Evolutionary conservation across 2,329 filamentous ascomycete species (phyloP).

Genomic region (Myriosclerotinia duriaeana): DNA sequence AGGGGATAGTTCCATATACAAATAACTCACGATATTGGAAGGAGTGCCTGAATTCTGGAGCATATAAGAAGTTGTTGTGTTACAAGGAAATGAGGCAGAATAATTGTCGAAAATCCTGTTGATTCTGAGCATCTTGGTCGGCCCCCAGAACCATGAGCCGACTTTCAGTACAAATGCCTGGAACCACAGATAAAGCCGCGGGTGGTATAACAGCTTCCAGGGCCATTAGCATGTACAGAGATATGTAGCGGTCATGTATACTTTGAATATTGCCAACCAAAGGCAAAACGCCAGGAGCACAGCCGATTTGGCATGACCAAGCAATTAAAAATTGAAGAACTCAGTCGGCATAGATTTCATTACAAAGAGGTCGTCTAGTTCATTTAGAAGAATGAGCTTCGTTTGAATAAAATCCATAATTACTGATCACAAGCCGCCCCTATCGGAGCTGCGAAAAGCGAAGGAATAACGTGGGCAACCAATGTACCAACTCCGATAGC

Average conservation of each 20-base stretch:
- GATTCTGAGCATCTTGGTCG: too few relatives aligned
- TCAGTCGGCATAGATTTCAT: constrained; percentile 21
- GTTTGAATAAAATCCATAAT: constrained; percentile 26
- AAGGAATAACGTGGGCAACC: constrained; percentile 25
- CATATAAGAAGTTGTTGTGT: too few relatives aligned
- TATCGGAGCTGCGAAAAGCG: constrained; percentile 21
- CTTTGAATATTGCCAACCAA: background rate
- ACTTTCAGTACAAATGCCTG: background rate
- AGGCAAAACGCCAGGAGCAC: too few relatives aligned
- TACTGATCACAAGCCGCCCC: constrained; percentile 25
- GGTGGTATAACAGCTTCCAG: constrained; percentile 12
- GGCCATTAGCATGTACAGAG: constrained; percentile 3
- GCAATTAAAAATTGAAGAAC: constrained; percentile 22
- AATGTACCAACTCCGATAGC: constrained; percentile 26
- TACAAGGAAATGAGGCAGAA: too few relatives aligned
- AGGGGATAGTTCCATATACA: too few relatives aligned
- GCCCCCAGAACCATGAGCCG: too few relatives aligned
- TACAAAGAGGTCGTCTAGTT: constrained; percentile 26
- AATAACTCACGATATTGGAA: too few relatives aligned
- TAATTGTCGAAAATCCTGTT: too few relatives aligned
- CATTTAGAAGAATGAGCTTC: constrained; percentile 22
- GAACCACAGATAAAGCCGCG: constrained; percentile 19
- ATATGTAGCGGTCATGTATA: background rate
- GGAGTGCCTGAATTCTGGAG: too few relatives aligned
- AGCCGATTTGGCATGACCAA: constrained; percentile 9